Conservation (phyloP, 2,329 filamentous ascomycete species). For the Calonectria henricotiae region DNA sequence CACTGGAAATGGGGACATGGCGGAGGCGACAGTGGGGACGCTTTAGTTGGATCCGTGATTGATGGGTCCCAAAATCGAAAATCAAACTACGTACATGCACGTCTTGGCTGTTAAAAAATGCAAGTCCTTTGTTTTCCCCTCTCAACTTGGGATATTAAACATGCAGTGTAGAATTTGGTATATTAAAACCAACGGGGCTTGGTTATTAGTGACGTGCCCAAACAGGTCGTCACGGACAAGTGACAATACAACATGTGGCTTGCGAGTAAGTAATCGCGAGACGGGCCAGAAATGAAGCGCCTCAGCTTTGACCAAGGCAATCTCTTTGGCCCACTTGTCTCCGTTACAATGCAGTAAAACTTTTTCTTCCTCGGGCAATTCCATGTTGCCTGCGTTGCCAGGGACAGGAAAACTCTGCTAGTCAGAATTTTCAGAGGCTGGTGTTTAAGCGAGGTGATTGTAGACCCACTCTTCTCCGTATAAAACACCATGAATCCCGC, state of each 20-base stretch:
- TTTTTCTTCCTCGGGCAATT: conserved; percentile 2
- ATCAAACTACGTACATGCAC: background rate
- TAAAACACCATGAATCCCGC: conserved; percentile 12
- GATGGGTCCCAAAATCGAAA: background rate
- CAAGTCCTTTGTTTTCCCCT: background rate
- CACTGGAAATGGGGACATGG: background rate
- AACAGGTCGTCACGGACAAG: too few species aligned
- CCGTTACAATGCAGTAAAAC: background rate
- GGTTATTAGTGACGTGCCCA: too few species aligned
- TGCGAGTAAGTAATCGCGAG: background rate
- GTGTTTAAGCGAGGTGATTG: background rate
- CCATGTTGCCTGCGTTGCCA: conserved; percentile 5
- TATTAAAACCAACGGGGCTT: too few species aligned
- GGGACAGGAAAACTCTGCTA: conserved; percentile 17
- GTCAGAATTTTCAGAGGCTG: conserved; percentile 17
- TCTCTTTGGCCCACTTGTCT: conserved; percentile 5
- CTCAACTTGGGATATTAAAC: background rate
- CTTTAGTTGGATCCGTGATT: background rate
- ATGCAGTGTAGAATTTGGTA: too few species aligned
- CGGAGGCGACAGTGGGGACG: background rate
- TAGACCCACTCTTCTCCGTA: conserved; percentile 1
- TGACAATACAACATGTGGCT: background rate
- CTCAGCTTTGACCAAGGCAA: conserved; percentile 8
- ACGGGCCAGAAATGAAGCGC: background rate
- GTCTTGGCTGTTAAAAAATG: too few species aligned